These are phyloP conservation scores for Delitschia confertaspora DNA, from an alignment of 495 filamentous ascomycete species.

Conservation along the genomic window DNA sequence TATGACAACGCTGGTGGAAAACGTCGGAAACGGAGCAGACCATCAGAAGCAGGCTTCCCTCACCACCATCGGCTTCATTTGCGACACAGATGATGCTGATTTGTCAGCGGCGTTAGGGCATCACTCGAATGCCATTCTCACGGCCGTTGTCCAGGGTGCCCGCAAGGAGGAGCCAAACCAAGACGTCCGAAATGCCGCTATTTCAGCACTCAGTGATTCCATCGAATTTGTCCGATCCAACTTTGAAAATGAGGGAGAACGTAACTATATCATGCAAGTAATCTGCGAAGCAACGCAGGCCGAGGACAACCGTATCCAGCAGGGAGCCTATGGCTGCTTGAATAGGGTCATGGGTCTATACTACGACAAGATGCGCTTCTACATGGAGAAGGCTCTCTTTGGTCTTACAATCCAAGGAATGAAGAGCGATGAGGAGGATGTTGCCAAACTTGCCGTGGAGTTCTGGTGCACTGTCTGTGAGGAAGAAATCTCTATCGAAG, in stretches of 20 bases:
- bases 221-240: slow-evolving; percentile 95
- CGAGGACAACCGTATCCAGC: slow-evolving; percentile 77
- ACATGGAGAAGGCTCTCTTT: slow-evolving; percentile 99
- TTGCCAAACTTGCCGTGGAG: slow-evolving; percentile 93
- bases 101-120: slow-evolving; percentile 68
- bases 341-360: slow-evolving; percentile 98
- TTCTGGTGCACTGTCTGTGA: slow-evolving; percentile 99
- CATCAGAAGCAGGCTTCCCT: slow-evolving; percentile 89
- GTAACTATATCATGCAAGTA: slow-evolving; percentile 99
- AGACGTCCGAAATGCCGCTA: slow-evolving; percentile 85
- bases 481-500: slow-evolving; percentile 93
- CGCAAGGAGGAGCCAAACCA: slow-evolving; percentile 86
- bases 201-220: slow-evolving; percentile 90
- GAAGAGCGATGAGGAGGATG: slow-evolving; percentile 96
- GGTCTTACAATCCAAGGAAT: slow-evolving; percentile 97
- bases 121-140: slow-evolving; percentile 95
- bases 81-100: slow-evolving; percentile 85
- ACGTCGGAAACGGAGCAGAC: slow-evolving; percentile 77
- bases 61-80: slow-evolving; percentile 92
- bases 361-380: slow-evolving; percentile 99
- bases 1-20: slow-evolving; percentile 77
- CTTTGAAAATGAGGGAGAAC: slow-evolving; percentile 97
- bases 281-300: slow-evolving; percentile 97
- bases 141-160: slow-evolving; percentile 93
- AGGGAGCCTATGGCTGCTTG: slow-evolving; percentile 89